phyloP scores from a whole-genome alignment of 805 yeast species.

The Priceomyces melissophilus region DNA sequence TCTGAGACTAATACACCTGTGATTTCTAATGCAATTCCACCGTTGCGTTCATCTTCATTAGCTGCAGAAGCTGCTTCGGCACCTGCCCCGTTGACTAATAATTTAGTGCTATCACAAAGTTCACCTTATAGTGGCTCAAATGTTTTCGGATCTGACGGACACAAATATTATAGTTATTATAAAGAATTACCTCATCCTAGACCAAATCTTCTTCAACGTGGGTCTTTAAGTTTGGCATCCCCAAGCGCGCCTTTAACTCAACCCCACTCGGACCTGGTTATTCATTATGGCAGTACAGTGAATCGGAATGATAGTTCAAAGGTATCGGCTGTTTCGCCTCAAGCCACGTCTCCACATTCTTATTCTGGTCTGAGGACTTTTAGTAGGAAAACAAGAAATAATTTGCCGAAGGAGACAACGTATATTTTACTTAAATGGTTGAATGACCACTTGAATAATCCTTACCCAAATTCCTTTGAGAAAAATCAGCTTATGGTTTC shows the following conservation, averaged over 20 bases:
- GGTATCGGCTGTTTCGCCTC: neutral
- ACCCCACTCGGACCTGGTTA: neutral
- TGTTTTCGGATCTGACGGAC: constrained; percentile 4
- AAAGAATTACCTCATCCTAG: constrained; percentile 4
- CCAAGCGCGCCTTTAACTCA: neutral
- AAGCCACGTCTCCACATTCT: neutral
- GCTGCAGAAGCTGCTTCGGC: constrained; percentile 3
- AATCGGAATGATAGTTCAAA: neutral
- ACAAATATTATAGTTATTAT: constrained; percentile 6
- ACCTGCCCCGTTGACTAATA: neutral
- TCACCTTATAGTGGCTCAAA: constrained; percentile 3
- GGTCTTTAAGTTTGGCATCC: neutral
- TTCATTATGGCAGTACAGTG: neutral
- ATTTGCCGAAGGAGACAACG: constrained; percentile 76
- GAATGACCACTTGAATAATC: constrained; percentile 68
- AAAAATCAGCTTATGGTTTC: constrained; percentile 63
- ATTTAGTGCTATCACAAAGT: constrained; percentile 3
- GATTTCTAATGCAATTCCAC: constrained; percentile 1
- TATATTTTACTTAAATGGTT: constrained; percentile 72
- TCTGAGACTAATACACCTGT: neutral
- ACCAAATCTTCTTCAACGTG: neutral
- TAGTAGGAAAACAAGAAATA: constrained; percentile 51
- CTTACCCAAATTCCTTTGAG: constrained; percentile 80
- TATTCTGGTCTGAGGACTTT: constrained; percentile 1
- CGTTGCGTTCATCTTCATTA: constrained; percentile 6